These are phyloP conservation scores for Kitagawia praeruptora DNA, from an alignment of 129 eudicot genomes.

Conservation along the genomic window DNA sequence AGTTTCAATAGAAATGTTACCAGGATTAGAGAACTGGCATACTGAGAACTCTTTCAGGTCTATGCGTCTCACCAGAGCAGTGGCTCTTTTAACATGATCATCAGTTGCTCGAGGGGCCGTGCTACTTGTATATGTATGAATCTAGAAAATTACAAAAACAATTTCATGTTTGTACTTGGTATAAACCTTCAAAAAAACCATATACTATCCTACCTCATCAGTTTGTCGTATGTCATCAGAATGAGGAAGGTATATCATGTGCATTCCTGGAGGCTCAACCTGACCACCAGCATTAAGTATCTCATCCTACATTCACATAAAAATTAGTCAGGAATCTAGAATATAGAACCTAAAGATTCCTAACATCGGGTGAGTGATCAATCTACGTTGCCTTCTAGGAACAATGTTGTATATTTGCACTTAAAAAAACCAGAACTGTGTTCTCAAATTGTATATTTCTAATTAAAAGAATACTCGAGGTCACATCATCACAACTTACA, in stretches of 20 bases:
- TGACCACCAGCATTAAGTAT: constrained; percentile 67
- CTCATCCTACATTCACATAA: constrained; percentile 59
- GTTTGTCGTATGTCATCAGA: constrained; percentile 84
- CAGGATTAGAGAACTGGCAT: constrained; percentile 96
- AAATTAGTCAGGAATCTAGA: background rate
- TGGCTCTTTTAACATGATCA: constrained; percentile 64
- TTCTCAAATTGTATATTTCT: background rate
- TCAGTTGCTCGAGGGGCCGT: constrained; percentile 55
- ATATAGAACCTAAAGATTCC: background rate
- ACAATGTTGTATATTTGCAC: background rate
- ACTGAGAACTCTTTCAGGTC: constrained; percentile 86
- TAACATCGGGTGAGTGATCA: background rate
- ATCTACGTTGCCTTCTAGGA: background rate
- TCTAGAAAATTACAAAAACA: constrained; percentile 33
- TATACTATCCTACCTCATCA: constrained; percentile 53
- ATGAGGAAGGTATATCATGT: constrained; percentile 94
- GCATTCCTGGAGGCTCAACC: constrained; percentile 99
- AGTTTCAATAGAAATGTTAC: constrained; percentile 22
- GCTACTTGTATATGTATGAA: constrained; percentile 45
- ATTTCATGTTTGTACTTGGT: background rate
- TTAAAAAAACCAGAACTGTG: background rate
- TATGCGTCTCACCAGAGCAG: constrained; percentile 62
- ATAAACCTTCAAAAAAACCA: background rate
- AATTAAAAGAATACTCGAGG: background rate
- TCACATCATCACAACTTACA: background rate